Evolutionary conservation across 2,329 filamentous ascomycete species (phyloP).

Genomic region (Neophaeococcomyces mojaviensis): DNA sequence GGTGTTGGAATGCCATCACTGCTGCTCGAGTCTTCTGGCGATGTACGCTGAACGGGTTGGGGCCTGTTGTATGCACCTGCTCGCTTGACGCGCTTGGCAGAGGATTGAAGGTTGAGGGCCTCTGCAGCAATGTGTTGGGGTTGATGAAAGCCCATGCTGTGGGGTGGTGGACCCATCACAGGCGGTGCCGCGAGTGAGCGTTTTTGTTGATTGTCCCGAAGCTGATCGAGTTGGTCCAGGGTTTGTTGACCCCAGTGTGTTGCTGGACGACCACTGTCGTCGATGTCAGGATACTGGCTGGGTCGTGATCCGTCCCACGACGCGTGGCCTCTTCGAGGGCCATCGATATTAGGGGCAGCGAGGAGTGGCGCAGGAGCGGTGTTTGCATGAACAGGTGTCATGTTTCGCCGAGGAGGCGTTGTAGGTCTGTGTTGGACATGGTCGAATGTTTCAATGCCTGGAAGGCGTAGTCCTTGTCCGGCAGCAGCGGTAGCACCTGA

Average conservation of each 20-base stretch:
- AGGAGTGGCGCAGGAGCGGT: constrained; percentile 34
- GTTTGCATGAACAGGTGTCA: constrained; percentile 74
- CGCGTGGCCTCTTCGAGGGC: constrained; percentile 37
- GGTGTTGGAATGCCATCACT: constrained; percentile 43
- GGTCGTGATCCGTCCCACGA: constrained; percentile 37
- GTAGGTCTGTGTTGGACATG: constrained; percentile 51
- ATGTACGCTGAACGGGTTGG: constrained; percentile 30
- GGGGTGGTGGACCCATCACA: constrained; percentile 5
- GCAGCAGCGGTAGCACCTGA: constrained; percentile 42
- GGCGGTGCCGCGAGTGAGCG: neutral
- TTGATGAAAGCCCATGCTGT: constrained; percentile 13
- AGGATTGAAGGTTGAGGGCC: constrained; percentile 12
- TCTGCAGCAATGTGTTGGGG: constrained; percentile 22
- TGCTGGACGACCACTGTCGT: constrained; percentile 27
- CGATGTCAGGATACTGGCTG: constrained; percentile 27
- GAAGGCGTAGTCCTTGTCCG: constrained; percentile 60
- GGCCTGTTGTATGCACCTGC: constrained; percentile 30
- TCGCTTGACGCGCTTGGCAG: constrained; percentile 23
- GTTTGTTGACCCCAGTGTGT: constrained; percentile 39
- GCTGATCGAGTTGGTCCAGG: constrained; percentile 16
- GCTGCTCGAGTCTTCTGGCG: constrained; percentile 43
- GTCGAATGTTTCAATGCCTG: constrained; percentile 88
- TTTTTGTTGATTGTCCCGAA: constrained; percentile 2
- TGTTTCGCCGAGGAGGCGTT: constrained; percentile 56
- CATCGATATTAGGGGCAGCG: constrained; percentile 29